A percentile compares a stretch with the other conserved stretches of the same genome.
phyloP scores from a whole-genome alignment of 2,329 filamentous ascomycete genomes.

The Talaromyces sp. region DNA sequence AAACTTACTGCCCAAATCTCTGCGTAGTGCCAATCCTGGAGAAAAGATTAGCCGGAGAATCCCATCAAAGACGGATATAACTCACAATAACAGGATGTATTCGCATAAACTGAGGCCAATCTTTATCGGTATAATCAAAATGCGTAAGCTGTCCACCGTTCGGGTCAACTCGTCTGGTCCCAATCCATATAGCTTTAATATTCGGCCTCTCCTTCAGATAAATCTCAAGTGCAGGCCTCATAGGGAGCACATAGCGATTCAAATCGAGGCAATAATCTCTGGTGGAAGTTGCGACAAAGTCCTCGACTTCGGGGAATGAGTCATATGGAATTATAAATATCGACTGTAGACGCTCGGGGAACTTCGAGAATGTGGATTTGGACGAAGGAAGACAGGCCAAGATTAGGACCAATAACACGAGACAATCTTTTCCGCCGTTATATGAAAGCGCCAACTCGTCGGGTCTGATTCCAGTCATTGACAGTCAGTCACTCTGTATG shows the following conservation, averaged over 20 bases:
- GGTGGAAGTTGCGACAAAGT: slow-evolving; percentile 9
- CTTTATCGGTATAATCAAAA: slow-evolving; percentile 82
- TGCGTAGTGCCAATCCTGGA: slow-evolving; percentile 79
- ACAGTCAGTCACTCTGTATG: background rate
- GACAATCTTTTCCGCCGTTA: slow-evolving; percentile 17
- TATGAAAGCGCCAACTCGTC: slow-evolving; percentile 16
- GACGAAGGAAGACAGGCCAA: slow-evolving; percentile 11
- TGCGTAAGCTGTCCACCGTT: slow-evolving; percentile 72
- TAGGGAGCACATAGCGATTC: slow-evolving; percentile 12
- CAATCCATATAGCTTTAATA: slow-evolving; percentile 77
- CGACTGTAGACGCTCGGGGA: slow-evolving; percentile 12
- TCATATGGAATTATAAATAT: slow-evolving; percentile 14
- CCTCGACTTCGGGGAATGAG: slow-evolving; percentile 15
- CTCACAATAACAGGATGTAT: slow-evolving; percentile 75
- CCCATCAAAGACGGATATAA: background rate
- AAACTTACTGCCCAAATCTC: slow-evolving; percentile 70
- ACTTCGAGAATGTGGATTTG: background rate
- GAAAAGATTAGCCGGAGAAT: background rate
- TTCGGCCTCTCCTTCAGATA: slow-evolving; percentile 29
- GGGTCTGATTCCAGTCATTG: slow-evolving; percentile 2
- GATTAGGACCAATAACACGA: slow-evolving; percentile 15
- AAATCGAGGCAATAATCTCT: slow-evolving; percentile 13
- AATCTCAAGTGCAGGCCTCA: slow-evolving; percentile 13
- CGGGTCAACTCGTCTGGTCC: slow-evolving; percentile 85
- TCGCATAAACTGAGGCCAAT: slow-evolving; percentile 89